phyloP scores from a whole-genome alignment of 1,139 yeast species.

The Yamadazyma mexicana region DNA sequence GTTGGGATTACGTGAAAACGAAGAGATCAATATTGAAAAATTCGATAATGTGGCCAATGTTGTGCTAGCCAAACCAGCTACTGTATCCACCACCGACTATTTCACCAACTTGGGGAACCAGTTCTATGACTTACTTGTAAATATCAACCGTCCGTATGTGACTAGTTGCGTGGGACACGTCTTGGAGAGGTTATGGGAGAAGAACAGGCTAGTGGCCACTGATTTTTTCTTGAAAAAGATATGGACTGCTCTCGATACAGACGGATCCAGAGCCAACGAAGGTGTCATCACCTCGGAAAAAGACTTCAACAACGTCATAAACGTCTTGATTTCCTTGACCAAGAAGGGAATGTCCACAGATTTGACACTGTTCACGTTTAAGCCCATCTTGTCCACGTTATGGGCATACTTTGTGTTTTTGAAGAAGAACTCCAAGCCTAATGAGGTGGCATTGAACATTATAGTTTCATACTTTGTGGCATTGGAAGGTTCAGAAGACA shows the following conservation, averaged over 20 bases:
- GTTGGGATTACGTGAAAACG: conserved; percentile 73
- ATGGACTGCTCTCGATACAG: conserved; percentile 47
- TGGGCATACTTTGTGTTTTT: conserved; percentile 67
- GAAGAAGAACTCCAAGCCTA: conserved; percentile 35
- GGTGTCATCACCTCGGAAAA: conserved; percentile 42
- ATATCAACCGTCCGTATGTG: conserved; percentile 62
- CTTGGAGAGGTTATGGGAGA: conserved; percentile 52
- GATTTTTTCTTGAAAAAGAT: conserved; percentile 59
- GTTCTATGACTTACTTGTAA: conserved; percentile 53
- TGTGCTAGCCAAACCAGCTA: conserved; percentile 60
- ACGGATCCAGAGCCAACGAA: conserved; percentile 7
- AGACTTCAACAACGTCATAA: conserved; percentile 60
- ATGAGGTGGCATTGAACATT: conserved; percentile 46
- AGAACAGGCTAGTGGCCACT: conserved; percentile 50
- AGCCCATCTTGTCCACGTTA: conserved; percentile 46
- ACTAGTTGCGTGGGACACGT: conserved; percentile 59
- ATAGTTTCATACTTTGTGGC: conserved; percentile 48
- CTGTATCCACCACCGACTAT: conserved; percentile 48
- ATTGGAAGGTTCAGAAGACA: conserved; percentile 27
- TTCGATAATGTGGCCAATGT: conserved; percentile 65
- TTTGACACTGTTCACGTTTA: conserved; percentile 41
- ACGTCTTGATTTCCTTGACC: conserved; percentile 62
- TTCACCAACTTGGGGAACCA: conserved; percentile 60
- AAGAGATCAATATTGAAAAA: conserved; percentile 63
- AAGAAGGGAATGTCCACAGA: conserved; percentile 49